These are phyloP conservation scores for Cylindrotheca closterium DNA, from an alignment of 108 stramenopile genomes.

Conservation along the genomic window DNA sequence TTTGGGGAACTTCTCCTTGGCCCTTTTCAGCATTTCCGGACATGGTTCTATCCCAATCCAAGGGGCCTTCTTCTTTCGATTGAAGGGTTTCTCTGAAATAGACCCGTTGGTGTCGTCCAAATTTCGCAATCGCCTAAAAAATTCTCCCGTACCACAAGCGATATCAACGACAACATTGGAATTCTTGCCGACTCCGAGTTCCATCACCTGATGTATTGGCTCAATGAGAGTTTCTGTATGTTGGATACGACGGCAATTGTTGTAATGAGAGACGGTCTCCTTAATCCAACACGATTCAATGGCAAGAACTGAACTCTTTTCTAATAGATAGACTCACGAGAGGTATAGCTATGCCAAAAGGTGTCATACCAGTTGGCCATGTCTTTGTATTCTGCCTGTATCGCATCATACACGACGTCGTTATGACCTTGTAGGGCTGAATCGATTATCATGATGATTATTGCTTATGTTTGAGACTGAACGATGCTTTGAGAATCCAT, in stretches of 20 bases:
- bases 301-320: background rate
- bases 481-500: no score
- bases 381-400: constrained; percentile 18
- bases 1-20: constrained; percentile 2
- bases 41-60: constrained; percentile 14
- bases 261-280: background rate
- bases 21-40: constrained; percentile 16
- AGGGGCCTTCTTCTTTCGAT: background rate
- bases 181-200: background rate
- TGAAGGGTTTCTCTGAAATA: background rate
- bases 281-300: background rate
- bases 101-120: background rate
- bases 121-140: constrained; percentile 4
- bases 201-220: background rate
- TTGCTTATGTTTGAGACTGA: no score
- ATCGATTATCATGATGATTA: no score
- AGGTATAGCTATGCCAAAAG: constrained; percentile 7
- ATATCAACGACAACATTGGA: constrained; percentile 8
- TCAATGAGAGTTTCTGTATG: background rate
- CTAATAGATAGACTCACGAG: background rate
- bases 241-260: background rate
- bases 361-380: constrained; percentile 28
- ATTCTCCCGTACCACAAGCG: constrained; percentile 25
- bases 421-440: no score
- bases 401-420: constrained; percentile 5